phyloP scores from a whole-genome alignment of 2,329 filamentous ascomycete genomes.

The Phialophora macrospora region DNA sequence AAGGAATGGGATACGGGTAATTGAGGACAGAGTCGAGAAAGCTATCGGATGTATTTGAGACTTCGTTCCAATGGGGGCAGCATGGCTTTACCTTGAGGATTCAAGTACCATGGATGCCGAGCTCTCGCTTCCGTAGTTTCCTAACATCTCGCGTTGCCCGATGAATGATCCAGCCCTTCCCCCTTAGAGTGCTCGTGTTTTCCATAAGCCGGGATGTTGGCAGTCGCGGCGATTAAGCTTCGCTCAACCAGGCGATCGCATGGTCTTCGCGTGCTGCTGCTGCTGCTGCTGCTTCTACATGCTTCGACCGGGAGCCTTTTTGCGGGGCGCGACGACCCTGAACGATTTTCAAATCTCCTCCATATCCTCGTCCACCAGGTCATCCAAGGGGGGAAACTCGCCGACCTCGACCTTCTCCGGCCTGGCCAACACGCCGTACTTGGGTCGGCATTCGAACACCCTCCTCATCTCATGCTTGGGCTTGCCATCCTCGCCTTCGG shows the following conservation, averaged over 20 bases:
- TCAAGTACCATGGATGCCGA: neutral
- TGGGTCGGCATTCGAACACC: slow-evolving; percentile 62
- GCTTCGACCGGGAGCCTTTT: neutral
- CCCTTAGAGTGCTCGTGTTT: neutral
- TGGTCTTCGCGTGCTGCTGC: neutral
- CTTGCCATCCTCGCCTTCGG: slow-evolving; percentile 21
- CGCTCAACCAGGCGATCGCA: neutral
- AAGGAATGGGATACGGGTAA: neutral
- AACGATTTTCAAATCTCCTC: slow-evolving; percentile 56
- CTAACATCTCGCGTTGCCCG: neutral
- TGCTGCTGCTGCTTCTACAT: neutral
- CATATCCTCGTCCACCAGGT: slow-evolving; percentile 60
- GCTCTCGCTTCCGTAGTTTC: neutral
- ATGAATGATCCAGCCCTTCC: neutral
- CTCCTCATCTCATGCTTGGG: slow-evolving; percentile 42
- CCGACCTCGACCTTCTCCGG: slow-evolving; percentile 67
- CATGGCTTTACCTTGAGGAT: neutral
- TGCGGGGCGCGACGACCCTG: neutral
- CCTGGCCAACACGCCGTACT: slow-evolving; percentile 63
- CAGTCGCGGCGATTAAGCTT: neutral
- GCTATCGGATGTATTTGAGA: neutral
- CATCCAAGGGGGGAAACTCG: slow-evolving; percentile 58
- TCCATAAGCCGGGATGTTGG: neutral
- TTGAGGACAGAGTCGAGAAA: neutral
- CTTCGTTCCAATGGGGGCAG: neutral